phyloP scores from a whole-genome alignment of 768 basidiomycete species.

The Trametopsis cervina region DNA sequence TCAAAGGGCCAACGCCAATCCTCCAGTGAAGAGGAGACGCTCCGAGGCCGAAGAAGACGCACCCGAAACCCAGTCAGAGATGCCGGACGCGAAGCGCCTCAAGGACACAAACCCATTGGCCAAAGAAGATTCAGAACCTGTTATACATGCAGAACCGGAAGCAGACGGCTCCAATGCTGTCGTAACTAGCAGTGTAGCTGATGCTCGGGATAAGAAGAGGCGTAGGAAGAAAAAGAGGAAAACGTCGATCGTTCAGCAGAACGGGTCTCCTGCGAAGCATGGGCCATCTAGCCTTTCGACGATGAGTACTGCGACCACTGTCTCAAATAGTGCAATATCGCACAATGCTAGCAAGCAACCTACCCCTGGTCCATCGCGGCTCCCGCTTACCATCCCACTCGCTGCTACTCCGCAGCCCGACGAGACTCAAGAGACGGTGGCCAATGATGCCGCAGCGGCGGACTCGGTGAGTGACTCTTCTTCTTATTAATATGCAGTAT shows the following conservation, averaged over 20 bases:
- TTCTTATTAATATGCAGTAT: too few relatives aligned
- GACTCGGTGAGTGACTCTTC: background rate
- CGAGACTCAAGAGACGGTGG: too few relatives aligned
- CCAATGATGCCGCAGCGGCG: background rate
- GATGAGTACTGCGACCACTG: background rate
- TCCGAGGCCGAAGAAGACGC: background rate
- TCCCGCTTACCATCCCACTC: background rate
- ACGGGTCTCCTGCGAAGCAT: background rate
- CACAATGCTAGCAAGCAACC: background rate
- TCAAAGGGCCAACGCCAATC: background rate
- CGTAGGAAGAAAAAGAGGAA: constrained; percentile 23
- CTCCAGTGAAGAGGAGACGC: background rate
- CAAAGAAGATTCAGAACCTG: background rate
- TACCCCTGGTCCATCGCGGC: background rate
- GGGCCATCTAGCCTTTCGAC: background rate
- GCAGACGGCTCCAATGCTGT: background rate
- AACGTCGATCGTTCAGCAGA: constrained; percentile 14
- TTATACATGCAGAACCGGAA: background rate
- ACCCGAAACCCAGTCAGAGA: background rate
- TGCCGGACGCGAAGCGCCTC: background rate
- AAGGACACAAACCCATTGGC: background rate
- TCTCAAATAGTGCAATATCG: background rate
- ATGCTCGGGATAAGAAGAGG: constrained; percentile 20
- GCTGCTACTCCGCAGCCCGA: too few relatives aligned
- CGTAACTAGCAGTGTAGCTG: background rate